Evolutionary conservation across 2,329 filamentous ascomycete genomes (phyloP).

Genomic region (Fusarium sp.): DNA sequence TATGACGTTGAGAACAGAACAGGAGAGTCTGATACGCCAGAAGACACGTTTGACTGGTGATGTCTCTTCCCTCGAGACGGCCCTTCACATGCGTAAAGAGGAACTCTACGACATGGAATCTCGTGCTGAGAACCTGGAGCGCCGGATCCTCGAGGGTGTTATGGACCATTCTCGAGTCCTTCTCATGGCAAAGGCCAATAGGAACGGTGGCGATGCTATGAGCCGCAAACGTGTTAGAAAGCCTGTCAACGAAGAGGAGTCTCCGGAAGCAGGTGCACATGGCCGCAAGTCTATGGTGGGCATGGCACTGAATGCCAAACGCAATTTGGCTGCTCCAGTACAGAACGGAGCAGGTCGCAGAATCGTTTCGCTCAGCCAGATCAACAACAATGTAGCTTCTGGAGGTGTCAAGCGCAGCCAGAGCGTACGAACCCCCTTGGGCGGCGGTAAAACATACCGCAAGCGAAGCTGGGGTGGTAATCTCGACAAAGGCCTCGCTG

Average conservation of each 20-base stretch:
- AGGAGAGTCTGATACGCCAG: slow-evolving; percentile 79
- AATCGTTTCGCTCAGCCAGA: slow-evolving; percentile 91
- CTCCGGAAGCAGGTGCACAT: slow-evolving; percentile 33
- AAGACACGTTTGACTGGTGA: slow-evolving; percentile 85
- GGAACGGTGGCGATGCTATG: slow-evolving; percentile 62
- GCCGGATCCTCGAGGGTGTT: slow-evolving; percentile 91
- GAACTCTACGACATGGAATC: slow-evolving; percentile 91
- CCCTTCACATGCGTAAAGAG: slow-evolving; percentile 86
- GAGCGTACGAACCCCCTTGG: slow-evolving; percentile 72
- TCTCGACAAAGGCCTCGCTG: slow-evolving; percentile 59
- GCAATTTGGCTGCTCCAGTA: slow-evolving; percentile 56
- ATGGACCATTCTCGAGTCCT: slow-evolving; percentile 95
- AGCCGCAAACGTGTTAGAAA: slow-evolving; percentile 66
- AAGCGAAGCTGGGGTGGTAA: slow-evolving; percentile 76
- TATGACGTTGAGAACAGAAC: slow-evolving; percentile 69
- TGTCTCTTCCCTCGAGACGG: slow-evolving; percentile 90
- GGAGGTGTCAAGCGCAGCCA: slow-evolving; percentile 79
- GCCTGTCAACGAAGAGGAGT: slow-evolving; percentile 42
- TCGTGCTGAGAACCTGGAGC: slow-evolving; percentile 87
- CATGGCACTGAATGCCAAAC: slow-evolving; percentile 64
- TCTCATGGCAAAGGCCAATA: slow-evolving; percentile 75
- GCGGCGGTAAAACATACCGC: slow-evolving; percentile 57
- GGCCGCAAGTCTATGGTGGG: slow-evolving; percentile 54
- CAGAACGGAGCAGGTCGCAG: slow-evolving; percentile 72
- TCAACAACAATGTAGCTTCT: slow-evolving; percentile 76